These are phyloP conservation scores for Termitomyces sp. DNA, from an alignment of 768 basidiomycete species.

Conservation along the genomic window DNA sequence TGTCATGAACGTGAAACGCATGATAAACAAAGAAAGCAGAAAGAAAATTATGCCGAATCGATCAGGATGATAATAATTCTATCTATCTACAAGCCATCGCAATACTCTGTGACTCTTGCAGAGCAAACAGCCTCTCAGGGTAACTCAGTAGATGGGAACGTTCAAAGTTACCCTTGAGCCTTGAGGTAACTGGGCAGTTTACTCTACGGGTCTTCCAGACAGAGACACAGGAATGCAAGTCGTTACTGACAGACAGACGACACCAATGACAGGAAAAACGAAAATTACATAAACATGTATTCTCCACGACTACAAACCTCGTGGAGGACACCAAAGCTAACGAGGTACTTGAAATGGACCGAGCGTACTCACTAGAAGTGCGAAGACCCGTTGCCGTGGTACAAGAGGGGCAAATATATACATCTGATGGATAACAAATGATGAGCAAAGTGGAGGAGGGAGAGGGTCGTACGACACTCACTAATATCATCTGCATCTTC, in stretches of 20 bases:
- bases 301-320: conserved; percentile 33
- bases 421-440: conserved; percentile 35
- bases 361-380: conserved; percentile 75
- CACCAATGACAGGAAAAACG: conserved; percentile 18
- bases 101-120: conserved; percentile 19
- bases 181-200: conserved; percentile 19
- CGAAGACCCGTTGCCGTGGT: conserved; percentile 58
- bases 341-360: conserved; percentile 30
- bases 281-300: conserved; percentile 33
- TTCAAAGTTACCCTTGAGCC: conserved; percentile 22
- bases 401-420: conserved; percentile 57
- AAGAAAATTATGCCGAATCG: conserved; percentile 11
- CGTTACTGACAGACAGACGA: conserved; percentile 23
- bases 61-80: conserved; percentile 5
- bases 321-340: conserved; percentile 27
- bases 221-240: conserved; percentile 16
- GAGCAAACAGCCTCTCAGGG: conserved; percentile 25
- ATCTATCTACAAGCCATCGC: conserved; percentile 14
- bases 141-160: conserved; percentile 21
- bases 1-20: conserved; percentile 8
- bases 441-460: background rate
- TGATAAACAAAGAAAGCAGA: conserved; percentile 7
- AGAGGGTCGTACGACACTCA: conserved; percentile 37
- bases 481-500: conserved; percentile 76
- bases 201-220: conserved; percentile 20